Base-by-base conservation (phyloP, 352 stramenopile species). In the Phytopythium delawarense region DNA sequence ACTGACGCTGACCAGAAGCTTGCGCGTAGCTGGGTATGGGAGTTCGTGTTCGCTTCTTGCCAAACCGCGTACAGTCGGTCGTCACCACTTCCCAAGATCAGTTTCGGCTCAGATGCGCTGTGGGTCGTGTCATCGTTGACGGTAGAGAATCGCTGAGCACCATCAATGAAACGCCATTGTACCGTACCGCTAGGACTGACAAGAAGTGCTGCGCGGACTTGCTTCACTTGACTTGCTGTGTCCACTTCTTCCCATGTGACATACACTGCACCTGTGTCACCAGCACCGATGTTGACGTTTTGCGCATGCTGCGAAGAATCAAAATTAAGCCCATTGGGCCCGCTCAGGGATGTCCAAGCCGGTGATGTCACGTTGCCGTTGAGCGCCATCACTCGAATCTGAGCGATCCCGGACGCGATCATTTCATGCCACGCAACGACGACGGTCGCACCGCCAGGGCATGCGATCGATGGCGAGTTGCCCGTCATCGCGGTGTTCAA, bases 391-490 rank as follows among this genome's bases (percentile, higher is more conserved):
- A 74, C 59, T 40, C 76, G 61, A n/a, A 86, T 70, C 4, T 60
- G 35, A 4, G 49, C 69, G 0, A 49, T 58, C 2, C 63, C 46
- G 7, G 51, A 50, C 12, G 42, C 57, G 8, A 57, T 73, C 3
- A 46, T 23, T 69, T 89, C 79, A 20, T 84, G 73, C 84, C 84
- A 91, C 7, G 71, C 78, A 34, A 87, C 64, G 5, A 87, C 63
- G 13, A 90, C 40, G 23, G 40, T 70, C 2, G 66, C 59, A 34
- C 59, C 65, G 34, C 49, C 57, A n/a, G 71, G 9, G 37, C 84
- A 92, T 20, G 71, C 63, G 2, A 90, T 62, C 0, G 71, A 82
- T 7, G 79, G 77, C 0, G 55, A 23, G 20, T 49, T 67, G 0
- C 71, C 82, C 9, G 34, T 28, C 48, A 74, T 72, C 7, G 65